phyloP scores from a whole-genome alignment of 225 moss, liverwort and hornwort genomes.

The Sphagnum contortum region DNA sequence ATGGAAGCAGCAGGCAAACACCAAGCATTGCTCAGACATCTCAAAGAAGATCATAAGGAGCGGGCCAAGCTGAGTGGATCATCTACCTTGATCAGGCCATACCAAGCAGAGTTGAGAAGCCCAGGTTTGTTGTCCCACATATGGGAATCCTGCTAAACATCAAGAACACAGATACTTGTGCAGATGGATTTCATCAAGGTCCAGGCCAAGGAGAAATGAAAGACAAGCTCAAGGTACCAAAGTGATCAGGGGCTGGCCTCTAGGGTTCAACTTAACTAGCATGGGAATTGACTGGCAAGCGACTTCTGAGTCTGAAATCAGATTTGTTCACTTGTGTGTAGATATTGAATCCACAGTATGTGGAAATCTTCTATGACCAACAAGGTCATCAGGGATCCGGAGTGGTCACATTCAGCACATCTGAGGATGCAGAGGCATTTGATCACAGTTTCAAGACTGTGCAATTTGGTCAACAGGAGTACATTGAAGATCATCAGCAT shows the following conservation, averaged over 20 bases:
- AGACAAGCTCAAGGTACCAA: slow-evolving; percentile 23
- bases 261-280: no score
- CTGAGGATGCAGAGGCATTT: slow-evolving; percentile 62
- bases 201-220: slow-evolving; percentile 44
- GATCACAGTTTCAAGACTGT: slow-evolving; percentile 42
- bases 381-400: slow-evolving; percentile 52
- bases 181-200: slow-evolving; percentile 29
- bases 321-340: not conserved
- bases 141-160: slow-evolving; percentile 64
- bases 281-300: no score
- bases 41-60: slow-evolving; percentile 24
- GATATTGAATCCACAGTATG: slow-evolving; percentile 45
- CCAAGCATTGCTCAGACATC: slow-evolving; percentile 37
- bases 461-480: slow-evolving; percentile 47
- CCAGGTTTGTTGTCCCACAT: slow-evolving; percentile 61
- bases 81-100: slow-evolving; percentile 31
- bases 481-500: slow-evolving; percentile 13
- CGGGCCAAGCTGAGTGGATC: slow-evolving; percentile 46
- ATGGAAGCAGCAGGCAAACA: slow-evolving; percentile 46
- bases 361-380: slow-evolving; percentile 38
- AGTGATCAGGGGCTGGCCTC: no score
- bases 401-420: slow-evolving; percentile 42
- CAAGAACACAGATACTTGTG: slow-evolving; percentile 18
- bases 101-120: slow-evolving; percentile 31
- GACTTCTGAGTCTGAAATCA: not conserved